These are phyloP conservation scores for Botrytis tulipae DNA, from an alignment of 2,329 filamentous ascomycete genomes.

Conservation along the genomic window DNA sequence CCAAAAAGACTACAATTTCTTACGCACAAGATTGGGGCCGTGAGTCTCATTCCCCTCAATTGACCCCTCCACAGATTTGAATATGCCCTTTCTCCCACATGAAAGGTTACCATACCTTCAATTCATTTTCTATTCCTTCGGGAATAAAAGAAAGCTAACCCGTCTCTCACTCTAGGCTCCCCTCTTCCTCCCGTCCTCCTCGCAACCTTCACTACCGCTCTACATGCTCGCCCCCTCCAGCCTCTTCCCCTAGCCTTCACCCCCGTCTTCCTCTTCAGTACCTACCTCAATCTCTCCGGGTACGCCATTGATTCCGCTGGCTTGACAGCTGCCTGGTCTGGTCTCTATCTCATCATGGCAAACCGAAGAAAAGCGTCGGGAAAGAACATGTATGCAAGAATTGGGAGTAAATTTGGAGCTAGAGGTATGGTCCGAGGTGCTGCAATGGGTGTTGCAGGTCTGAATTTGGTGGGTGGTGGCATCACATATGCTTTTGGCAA, in stretches of 20 bases:
- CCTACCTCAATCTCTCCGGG: slow-evolving; percentile 62
- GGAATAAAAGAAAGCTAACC: neutral
- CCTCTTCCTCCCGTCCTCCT: slow-evolving; percentile 63
- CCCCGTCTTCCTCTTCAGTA: slow-evolving; percentile 62
- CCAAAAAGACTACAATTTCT: slow-evolving; percentile 44
- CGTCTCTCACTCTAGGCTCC: slow-evolving; percentile 45
- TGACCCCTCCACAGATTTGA: neutral
- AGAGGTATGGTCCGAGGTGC: slow-evolving; percentile 52
- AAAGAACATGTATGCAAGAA: slow-evolving; percentile 35
- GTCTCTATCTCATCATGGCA: slow-evolving; percentile 62
- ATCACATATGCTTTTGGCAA: slow-evolving; percentile 51
- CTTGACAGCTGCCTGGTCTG: slow-evolving; percentile 63
- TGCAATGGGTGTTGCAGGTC: slow-evolving; percentile 50
- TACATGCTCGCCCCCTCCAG: slow-evolving; percentile 66
- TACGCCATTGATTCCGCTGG: slow-evolving; percentile 64
- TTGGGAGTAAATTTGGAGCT: slow-evolving; percentile 49
- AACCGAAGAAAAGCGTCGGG: slow-evolving; percentile 47
- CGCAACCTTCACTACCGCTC: slow-evolving; percentile 63
- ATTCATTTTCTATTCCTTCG: neutral
- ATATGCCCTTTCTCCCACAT: neutral
- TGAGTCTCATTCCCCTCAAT: slow-evolving; percentile 38
- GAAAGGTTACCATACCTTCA: neutral
- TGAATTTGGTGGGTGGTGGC: slow-evolving; percentile 51
- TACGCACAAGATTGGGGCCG: slow-evolving; percentile 52
- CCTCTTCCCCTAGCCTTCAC: slow-evolving; percentile 65